Conservation (phyloP, 2,329 filamentous ascomycete genomes). For the Dothideomycetes sp. region DNA sequence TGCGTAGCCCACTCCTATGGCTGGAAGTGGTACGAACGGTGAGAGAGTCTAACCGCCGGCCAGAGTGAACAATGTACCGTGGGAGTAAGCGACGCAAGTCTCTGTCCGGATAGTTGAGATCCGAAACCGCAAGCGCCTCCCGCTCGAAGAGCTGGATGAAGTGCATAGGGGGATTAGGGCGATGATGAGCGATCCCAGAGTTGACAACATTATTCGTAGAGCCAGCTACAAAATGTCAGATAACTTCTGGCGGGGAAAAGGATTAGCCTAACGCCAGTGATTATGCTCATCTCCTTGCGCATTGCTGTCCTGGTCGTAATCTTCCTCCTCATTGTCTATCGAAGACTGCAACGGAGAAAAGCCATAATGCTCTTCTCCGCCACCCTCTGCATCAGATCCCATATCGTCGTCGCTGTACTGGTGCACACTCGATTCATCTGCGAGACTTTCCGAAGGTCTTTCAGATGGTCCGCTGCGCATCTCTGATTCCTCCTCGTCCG, state of each 20-base stretch:
- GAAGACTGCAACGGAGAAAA: conserved; percentile 13
- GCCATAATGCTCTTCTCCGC: conserved; percentile 6
- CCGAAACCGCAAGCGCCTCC: too few relatives aligned
- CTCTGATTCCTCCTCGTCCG: conserved; percentile 12
- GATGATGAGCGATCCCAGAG: too few relatives aligned
- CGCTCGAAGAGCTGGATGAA: too few relatives aligned
- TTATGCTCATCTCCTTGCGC: neutral
- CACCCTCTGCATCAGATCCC: conserved; percentile 2
- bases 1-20: too few relatives aligned
- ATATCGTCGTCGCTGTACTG: conserved; percentile 6
- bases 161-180: too few relatives aligned
- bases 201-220: neutral
- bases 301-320: neutral
- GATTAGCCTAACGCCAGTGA: neutral
- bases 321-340: neutral
- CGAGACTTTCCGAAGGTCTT: conserved; percentile 13
- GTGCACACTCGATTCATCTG: conserved; percentile 3
- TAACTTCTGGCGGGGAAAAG: neutral
- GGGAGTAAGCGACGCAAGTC: too few relatives aligned
- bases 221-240: neutral
- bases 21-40: too few relatives aligned
- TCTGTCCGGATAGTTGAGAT: too few relatives aligned
- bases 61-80: too few relatives aligned
- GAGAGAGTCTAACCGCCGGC: too few relatives aligned
- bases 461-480: too few relatives aligned